These are phyloP conservation scores for Dovyalis caffra DNA, from an alignment of 345 rosid species.

Conservation along the genomic window DNA sequence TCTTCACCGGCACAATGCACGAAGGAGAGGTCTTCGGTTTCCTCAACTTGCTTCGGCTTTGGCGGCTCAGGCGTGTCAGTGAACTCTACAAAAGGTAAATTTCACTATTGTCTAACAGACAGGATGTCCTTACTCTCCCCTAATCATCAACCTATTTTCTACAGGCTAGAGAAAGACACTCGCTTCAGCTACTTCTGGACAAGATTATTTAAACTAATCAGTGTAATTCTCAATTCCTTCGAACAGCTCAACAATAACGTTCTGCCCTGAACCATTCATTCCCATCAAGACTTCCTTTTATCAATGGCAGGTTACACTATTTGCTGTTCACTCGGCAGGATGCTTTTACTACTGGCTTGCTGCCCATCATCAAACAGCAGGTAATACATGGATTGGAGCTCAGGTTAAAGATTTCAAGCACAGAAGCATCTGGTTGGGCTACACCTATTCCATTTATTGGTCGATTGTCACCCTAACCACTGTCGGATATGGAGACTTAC, in stretches of 20 bases:
- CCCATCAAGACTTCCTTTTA: not conserved
- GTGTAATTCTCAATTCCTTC: conserved; percentile 42
- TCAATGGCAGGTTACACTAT: conserved; percentile 63
- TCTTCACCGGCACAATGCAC: conserved; percentile 37
- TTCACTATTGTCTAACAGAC: not conserved
- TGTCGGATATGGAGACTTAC: conserved; percentile 89
- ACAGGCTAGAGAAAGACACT: conserved; percentile 87
- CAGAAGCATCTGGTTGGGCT: conserved; percentile 74
- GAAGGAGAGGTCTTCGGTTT: conserved; percentile 49
- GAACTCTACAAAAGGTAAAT: conserved; percentile 69
- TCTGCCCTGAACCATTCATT: not conserved
- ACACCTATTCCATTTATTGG: conserved; percentile 93
- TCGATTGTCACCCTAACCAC: conserved; percentile 88
- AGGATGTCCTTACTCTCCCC: not conserved
- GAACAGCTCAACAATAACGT: not conserved
- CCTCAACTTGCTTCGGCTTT: conserved; percentile 85
- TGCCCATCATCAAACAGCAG: conserved; percentile 37
- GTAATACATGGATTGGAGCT: conserved; percentile 73
- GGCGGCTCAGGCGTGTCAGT: conserved; percentile 86
- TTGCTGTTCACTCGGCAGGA: conserved; percentile 79
- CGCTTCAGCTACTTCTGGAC: conserved; percentile 68
- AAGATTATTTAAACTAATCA: conserved; percentile 57
- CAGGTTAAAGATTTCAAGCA: conserved; percentile 52
- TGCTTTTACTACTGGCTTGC: conserved; percentile 86
- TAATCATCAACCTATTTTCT: not conserved